Evolutionary conservation across 805 yeast species (phyloP), one percentile per base, ranked within the genome.

Genomic region (Candida suzukii): DNA sequence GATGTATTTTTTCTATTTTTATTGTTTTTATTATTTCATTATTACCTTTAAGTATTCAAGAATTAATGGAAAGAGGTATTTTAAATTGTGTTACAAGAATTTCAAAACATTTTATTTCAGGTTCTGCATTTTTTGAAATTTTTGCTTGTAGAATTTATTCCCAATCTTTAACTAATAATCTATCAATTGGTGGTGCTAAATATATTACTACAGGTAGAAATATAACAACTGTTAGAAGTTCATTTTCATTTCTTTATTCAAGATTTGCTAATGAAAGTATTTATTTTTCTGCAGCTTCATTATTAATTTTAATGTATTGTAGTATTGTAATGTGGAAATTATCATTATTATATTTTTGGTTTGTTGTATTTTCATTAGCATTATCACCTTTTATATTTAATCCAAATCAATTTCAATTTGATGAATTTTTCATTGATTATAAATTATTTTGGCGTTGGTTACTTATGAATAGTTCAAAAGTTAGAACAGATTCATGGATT

Each of bases 151-250:
- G 81, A 51, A 76, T 83, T 9, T 85, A 85, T 57, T 80, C 91
- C 2, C 76, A 79, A 38, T 76, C 91, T 0, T 67, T 85, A 57
- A 65, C 73, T 34, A 78, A 76, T 47, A 88, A 84, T 60, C 61
- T 85, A 48, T 65, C 83, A 12, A 69, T 82, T 45, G 93, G 95
- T 39, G 93, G 91, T 47, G 95, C 95, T 3, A 70, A 78, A 53
- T 85, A 85, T 62, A 81, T 84, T 53, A 80, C 90, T 2, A 85
- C 93, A 1, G 93, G 93, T 14, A 71, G 95, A 61, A 88, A 88
- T 11, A 79, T 85, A 57, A 88, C 95, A 2, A 85, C 90, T 3
- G 69, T 78, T 1, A 70, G 95, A 56, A 70, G 75, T 36, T 78
- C 87, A 27, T 82, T 83, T 53, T 63, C 77, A n/a, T 60, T 68